A percentile compares a stretch with the other conserved stretches of the same genome.
Conservation (phyloP, 495 filamentous ascomycete genomes). For the Trichoderma asperelloides region DNA sequence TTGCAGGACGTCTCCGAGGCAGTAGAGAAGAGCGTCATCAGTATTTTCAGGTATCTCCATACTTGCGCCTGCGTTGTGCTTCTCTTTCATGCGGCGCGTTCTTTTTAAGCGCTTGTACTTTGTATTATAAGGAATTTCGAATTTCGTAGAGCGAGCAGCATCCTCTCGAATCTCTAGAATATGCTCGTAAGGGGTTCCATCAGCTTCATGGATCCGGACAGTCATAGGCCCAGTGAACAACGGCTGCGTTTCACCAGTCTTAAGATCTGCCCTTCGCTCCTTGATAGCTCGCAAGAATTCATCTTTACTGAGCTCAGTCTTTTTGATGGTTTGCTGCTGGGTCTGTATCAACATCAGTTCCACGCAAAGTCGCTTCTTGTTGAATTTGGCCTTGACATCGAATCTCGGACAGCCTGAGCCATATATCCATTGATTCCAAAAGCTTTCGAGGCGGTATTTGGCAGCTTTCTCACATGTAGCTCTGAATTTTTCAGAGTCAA, state of each 20-base stretch:
- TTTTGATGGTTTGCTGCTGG: slow-evolving; percentile 39
- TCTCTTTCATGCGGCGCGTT: slow-evolving; percentile 78
- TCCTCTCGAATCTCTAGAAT: slow-evolving; percentile 90
- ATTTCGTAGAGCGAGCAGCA: slow-evolving; percentile 47
- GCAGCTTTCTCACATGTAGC: slow-evolving; percentile 77
- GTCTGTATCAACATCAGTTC: slow-evolving; percentile 85
- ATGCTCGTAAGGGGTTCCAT: slow-evolving; percentile 97
- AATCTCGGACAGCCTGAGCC: slow-evolving; percentile 83
- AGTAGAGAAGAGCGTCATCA: slow-evolving; percentile 84
- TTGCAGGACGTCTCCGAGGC: slow-evolving; percentile 83
- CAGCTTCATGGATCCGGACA: slow-evolving; percentile 94
- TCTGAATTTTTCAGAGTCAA: slow-evolving; percentile 68
- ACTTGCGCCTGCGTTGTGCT: slow-evolving; percentile 44
- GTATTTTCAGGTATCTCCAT: slow-evolving; percentile 60
- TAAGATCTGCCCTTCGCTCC: slow-evolving; percentile 63
- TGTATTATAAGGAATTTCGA: slow-evolving; percentile 97
- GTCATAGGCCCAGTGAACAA: slow-evolving; percentile 95
- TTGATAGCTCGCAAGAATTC: slow-evolving; percentile 76
- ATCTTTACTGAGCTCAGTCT: slow-evolving; percentile 44
- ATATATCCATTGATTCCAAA: slow-evolving; percentile 90
- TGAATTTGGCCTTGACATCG: slow-evolving; percentile 77
- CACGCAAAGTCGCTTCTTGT: slow-evolving; percentile 93
- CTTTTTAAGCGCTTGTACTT: slow-evolving; percentile 98
- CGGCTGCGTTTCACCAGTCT: slow-evolving; percentile 59
- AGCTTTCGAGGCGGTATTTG: slow-evolving; percentile 71